Conservation (phyloP, 2,329 filamentous ascomycete genomes). For the Coniella lustricola region DNA sequence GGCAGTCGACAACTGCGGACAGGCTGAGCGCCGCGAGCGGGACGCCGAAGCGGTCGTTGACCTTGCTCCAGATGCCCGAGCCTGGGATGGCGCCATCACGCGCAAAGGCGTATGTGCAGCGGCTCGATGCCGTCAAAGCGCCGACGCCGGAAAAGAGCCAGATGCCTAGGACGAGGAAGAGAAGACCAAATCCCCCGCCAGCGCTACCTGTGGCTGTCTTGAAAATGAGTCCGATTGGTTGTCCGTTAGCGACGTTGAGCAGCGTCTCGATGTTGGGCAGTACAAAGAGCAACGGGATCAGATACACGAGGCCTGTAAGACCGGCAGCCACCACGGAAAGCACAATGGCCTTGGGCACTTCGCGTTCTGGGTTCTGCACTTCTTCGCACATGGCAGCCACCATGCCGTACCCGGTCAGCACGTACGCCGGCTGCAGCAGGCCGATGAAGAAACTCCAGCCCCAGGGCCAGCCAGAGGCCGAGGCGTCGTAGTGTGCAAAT, state of each 20-base stretch:
- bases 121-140: constrained; percentile 64
- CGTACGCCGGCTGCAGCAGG: constrained; percentile 58
- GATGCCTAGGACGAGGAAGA: constrained; percentile 71
- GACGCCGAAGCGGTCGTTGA: constrained; percentile 59
- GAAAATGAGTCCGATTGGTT: constrained; percentile 71
- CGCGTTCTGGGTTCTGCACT: constrained; percentile 59
- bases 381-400: constrained; percentile 68
- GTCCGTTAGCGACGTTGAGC: constrained; percentile 60
- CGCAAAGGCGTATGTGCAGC: constrained; percentile 71
- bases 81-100: constrained; percentile 69
- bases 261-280: constrained; percentile 60
- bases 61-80: constrained; percentile 57
- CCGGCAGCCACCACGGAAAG: constrained; percentile 61
- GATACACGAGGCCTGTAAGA: constrained; percentile 58
- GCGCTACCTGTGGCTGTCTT: constrained; percentile 67
- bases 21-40: constrained; percentile 64
- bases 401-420: constrained; percentile 61
- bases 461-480: constrained; percentile 55
- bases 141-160: constrained; percentile 70
- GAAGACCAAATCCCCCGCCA: constrained; percentile 65
- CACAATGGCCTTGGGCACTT: constrained; percentile 66
- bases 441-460: constrained; percentile 71
- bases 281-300: constrained; percentile 70
- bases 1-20: constrained; percentile 60
- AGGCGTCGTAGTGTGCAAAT: constrained; percentile 62